A percentile compares a stretch with the other conserved stretches of the same genome.
Evolutionary conservation across 345 rosid genomes (phyloP).

Genomic region (Arabis alpina): DNA sequence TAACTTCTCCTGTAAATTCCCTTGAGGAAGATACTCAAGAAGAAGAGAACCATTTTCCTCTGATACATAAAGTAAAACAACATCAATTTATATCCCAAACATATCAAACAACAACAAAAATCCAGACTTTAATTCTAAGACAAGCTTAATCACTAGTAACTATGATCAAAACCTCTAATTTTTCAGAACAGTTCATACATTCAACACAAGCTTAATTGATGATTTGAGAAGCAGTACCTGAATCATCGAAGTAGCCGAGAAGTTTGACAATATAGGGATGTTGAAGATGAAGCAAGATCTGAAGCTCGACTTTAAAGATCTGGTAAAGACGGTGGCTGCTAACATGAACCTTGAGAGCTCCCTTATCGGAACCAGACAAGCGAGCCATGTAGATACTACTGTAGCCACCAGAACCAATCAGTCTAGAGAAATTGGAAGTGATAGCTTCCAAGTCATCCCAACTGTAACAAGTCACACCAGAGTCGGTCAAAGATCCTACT

Average conservation of each 20-base stretch:
- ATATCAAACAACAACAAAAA: not conserved
- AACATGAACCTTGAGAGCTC: conserved; percentile 69
- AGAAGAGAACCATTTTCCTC: conserved; percentile 71
- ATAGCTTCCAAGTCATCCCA: conserved; percentile 61
- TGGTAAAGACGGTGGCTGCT: conserved; percentile 63
- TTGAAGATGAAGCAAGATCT: conserved; percentile 63
- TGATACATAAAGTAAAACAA: conserved; percentile 17
- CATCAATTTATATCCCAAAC: not conserved
- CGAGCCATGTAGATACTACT: conserved; percentile 73
- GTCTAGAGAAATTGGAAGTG: conserved; percentile 53
- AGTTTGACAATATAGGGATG: conserved; percentile 75
- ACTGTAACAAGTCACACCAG: conserved; percentile 42
- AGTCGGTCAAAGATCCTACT: conserved; percentile 8
- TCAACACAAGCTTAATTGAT: conserved; percentile 44
- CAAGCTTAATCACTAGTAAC: conserved; percentile 40
- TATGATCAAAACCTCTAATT: not conserved
- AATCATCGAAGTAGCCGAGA: conserved; percentile 69
- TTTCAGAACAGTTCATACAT: too few relatives aligned
- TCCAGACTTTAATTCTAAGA: conserved; percentile 6
- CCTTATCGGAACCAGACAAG: conserved; percentile 43
- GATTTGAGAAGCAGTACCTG: conserved; percentile 48
- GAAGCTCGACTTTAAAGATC: conserved; percentile 67
- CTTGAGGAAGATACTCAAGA: conserved; percentile 68
- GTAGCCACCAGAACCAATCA: conserved; percentile 84
- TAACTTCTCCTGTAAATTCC: conserved; percentile 71